Base-by-base conservation (phyloP, 2,329 filamentous ascomycete species). In the Pleoardoris graminearum region DNA sequence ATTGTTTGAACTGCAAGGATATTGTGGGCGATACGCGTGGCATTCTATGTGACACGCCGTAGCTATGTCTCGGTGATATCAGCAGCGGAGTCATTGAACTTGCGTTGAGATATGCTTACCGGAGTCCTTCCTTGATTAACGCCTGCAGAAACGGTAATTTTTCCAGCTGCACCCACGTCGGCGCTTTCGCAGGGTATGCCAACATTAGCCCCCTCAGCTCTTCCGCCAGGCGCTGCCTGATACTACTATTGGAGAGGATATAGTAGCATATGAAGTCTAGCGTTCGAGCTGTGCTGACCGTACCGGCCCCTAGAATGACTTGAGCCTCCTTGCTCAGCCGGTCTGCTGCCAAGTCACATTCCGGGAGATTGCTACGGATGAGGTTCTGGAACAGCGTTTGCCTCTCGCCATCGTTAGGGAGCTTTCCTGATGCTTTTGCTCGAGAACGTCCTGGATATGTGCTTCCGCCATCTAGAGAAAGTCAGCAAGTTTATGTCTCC, bases 301-400 rank as follows among this genome's bases (percentile, higher is more conserved):
- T 55, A 2, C 55, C 58, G 4, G 46, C 53, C 3, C 47, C 54
- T 2, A 61, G 45, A 14, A 69, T 45, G 7, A 62, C 59, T 36
- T 67, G 55, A 14, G 57, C 64, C 57, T 70, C 67, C 17, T 61
- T 65, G 1, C 49, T 45, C 6, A 70, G 57, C 4, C 67, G 54
- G 2, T 48, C 38, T 3, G 32, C 29, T 19, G 57, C 19, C 19
- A 46, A 32, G 12, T 67, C 66, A n/a, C 48, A 29, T 12, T 54
- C 53, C 1, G 55, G 55, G 3, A 63, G 52, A 16, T 41, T 33
- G 32, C 65, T 67, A 17, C 65, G 59, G 23, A 65, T 55, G 10
- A 74, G 42, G 27, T 67, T 54, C n/a, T 59, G 64, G 44, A 73
- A 73, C n/a, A 72, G 46, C 3, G 68, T 39, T 16, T 14, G 16